Evolutionary conservation across 768 basidiomycete genomes (phyloP), one percentile per base, ranked within the genome.

Genomic region (Phlebiopsis gigantea): DNA sequence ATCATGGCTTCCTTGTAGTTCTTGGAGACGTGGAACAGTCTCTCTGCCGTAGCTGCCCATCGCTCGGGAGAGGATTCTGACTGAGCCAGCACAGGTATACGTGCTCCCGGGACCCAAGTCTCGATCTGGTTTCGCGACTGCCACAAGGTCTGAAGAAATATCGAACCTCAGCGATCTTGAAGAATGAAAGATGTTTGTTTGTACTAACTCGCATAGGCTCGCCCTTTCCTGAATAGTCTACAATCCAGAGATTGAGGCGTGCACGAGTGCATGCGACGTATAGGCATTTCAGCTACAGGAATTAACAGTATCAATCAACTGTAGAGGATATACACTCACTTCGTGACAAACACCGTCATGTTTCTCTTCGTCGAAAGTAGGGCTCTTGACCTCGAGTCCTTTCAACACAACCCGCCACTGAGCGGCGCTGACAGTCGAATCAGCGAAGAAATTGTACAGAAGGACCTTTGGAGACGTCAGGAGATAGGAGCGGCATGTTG

Each of bases 211-310:
- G 72, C 80, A 87, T 82, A 1, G 84, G 77, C 42, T 81, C 77
- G 17, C 77, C 73, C 56, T 77, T 81, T 0, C 73, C 68, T 0
- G 85, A 87, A 30, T 72, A 75, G 65, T 89, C 88, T 1, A 79
- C 79, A 19, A 89, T 81, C 85, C 87, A 87, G 5, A 89, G 63
- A 50, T 86, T 84, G 55, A 82, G 84, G 41, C 83, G 76, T 0
- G 87, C 85, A 42, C 87, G 69, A 0, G 88, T 89, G 15, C 87
- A 77, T 0, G 85, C 87, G 2, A 89, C 87, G 55, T 89, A 89
- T 0, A 89, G 68, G 44, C 74, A 77, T 62, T 89, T 88, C 21
- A 89, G 71, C 85, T 87, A 42, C 15, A 17, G 24, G 24, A 19
- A 21, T 34, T 48, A 5, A 47, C n/a, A 31, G 9, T 14, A 34